phyloP scores from a whole-genome alignment of 2,329 filamentous ascomycete species.

The Ophidiomyces ophidiicola region DNA sequence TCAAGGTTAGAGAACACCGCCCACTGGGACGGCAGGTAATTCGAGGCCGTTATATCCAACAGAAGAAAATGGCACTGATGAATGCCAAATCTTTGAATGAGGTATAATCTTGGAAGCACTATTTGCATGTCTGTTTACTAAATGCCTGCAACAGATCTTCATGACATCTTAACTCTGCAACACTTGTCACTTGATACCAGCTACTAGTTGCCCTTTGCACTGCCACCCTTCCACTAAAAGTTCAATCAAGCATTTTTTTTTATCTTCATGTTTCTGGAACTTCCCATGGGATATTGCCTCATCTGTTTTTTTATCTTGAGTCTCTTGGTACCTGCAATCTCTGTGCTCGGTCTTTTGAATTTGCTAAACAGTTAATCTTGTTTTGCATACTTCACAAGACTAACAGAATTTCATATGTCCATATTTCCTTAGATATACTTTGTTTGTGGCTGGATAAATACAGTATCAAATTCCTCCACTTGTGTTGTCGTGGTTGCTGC shows the following conservation, averaged over 20 bases:
- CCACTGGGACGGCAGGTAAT: slow-evolving; percentile 56
- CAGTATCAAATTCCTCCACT: background rate
- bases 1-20: slow-evolving; percentile 33
- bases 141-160: slow-evolving; percentile 24
- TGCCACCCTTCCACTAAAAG: too few species aligned
- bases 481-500: background rate
- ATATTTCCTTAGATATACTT: background rate
- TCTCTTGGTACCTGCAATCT: too few species aligned
- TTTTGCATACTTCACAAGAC: too few species aligned
- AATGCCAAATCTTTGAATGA: slow-evolving; percentile 76
- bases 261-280: too few species aligned
- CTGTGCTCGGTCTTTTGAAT: too few species aligned
- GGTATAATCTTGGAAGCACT: slow-evolving; percentile 39
- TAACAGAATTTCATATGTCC: too few species aligned
- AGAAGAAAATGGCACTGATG: slow-evolving; percentile 72
- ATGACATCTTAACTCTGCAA: slow-evolving; percentile 20
- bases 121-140: background rate
- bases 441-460: background rate
- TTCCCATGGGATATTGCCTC: too few species aligned
- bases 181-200: background rate
- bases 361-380: too few species aligned
- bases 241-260: background rate
- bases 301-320: too few species aligned
- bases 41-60: slow-evolving; percentile 70
- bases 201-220: too few species aligned